Base-by-base conservation (phyloP, 352 stramenopile species). In the Globisporangium alternatum region DNA sequence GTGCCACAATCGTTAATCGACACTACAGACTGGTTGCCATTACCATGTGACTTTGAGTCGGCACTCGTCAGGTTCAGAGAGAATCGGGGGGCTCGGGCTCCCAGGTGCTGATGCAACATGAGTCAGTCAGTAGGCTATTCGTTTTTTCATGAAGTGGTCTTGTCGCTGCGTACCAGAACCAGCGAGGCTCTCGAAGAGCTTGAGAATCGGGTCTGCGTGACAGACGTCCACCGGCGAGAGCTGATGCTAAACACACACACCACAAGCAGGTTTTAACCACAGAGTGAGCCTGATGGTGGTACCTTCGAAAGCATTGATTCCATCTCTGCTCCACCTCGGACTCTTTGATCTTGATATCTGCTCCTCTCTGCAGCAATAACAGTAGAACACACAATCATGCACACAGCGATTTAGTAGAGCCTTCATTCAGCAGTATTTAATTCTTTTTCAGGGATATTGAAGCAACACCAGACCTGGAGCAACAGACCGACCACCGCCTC, bases 211-310 rank as follows among this genome's bases (percentile, higher is more conserved):
- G 28, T 78, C 69, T 19, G 63, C 71, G 3, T 70, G 75, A 51
- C 72, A 80, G n/a, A 92, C 80, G 28, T 92, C 81, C 2, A 92
- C 69, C 8, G 83, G 69, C 22, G 78, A 90, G 17, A 87, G 67
- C 4, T 75, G 70, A 55, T 89, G 80, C 83, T 92, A 43, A 21
- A 25, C 55, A 37, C 31, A 57, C 15, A 31, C n/a, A 31, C 31
- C 4, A 12, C 53, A 22, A 39, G 7, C 9, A 6, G 13, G 33
- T 28, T 2, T 41, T 21, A 22, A 33, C 5, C 12, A 22, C 17
- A 33, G 43, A 41, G 17, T 10, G 33, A 49, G 21, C 25, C 17
- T 3, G 2, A 59, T 3, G 35, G 35, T 12, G 35, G 15, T 12
- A 41, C 35, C 15, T 41, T 9, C 0, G 35, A 12, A 41, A 12